These are phyloP conservation scores for Volvariella volvacea DNA, from an alignment of 1,284 basidiomycete species.

Conservation along the genomic window DNA sequence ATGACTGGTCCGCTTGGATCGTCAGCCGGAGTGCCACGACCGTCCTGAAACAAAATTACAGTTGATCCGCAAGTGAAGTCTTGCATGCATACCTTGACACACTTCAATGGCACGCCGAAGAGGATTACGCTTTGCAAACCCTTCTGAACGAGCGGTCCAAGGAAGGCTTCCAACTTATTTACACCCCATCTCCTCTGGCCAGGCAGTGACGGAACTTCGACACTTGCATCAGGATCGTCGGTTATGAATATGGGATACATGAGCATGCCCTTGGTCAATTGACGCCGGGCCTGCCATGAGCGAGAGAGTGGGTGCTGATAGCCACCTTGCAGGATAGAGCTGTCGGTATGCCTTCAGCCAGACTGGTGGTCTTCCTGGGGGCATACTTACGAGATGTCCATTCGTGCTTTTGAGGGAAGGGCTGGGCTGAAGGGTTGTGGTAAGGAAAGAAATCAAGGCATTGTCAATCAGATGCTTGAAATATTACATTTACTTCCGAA, in stretches of 20 bases:
- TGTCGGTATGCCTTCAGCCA: slow-evolving; percentile 14
- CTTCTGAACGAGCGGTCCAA: slow-evolving; percentile 84
- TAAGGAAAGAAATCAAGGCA: too few relatives aligned
- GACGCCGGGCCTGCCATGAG: slow-evolving; percentile 73
- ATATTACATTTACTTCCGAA: too few relatives aligned
- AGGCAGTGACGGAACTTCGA: slow-evolving; percentile 73
- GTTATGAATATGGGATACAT: slow-evolving; percentile 98
- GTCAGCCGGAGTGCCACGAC: slow-evolving; percentile 81
- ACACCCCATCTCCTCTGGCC: slow-evolving; percentile 93
- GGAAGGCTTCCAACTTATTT: slow-evolving; percentile 84
- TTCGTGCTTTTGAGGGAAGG: slow-evolving; percentile 12
- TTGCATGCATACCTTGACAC: slow-evolving; percentile 64
- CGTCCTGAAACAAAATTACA: slow-evolving; percentile 51
- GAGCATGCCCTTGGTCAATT: slow-evolving; percentile 85
- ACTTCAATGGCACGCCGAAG: slow-evolving; percentile 89
- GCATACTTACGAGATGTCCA: slow-evolving; percentile 38
- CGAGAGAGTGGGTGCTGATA: slow-evolving; percentile 87
- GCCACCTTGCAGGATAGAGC: slow-evolving; percentile 86
- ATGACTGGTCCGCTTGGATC: slow-evolving; percentile 91
- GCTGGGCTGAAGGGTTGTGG: background rate
- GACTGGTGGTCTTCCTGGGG: background rate
- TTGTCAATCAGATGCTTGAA: too few relatives aligned
- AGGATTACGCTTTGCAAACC: slow-evolving; percentile 91
- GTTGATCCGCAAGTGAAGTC: background rate
- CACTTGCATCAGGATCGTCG: slow-evolving; percentile 81